phyloP scores from a whole-genome alignment of 306 rosid genomes.

The Boehmeria nivea region DNA sequence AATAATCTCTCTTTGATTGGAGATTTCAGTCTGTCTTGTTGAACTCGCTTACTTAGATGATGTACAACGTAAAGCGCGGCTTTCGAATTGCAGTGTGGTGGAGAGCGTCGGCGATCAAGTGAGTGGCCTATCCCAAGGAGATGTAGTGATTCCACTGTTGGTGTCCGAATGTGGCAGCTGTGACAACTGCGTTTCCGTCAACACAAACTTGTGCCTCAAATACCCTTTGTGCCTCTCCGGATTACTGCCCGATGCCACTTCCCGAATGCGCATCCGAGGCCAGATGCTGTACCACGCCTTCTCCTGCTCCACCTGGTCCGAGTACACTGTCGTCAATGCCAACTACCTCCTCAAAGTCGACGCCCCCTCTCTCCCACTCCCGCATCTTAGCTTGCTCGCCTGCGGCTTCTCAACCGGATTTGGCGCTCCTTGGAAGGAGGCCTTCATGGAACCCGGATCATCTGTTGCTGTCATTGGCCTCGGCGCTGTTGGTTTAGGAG shows the following conservation, averaged over 20 bases:
- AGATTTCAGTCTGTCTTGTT: too few relatives aligned
- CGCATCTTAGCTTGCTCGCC: constrained; percentile 32
- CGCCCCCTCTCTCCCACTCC: not conserved
- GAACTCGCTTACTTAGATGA: too few relatives aligned
- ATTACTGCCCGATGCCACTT: constrained; percentile 22
- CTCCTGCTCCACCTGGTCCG: constrained; percentile 33
- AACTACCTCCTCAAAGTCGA: constrained; percentile 20
- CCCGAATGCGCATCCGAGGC: constrained; percentile 22
- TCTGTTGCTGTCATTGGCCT: constrained; percentile 33
- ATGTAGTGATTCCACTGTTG: constrained; percentile 27
- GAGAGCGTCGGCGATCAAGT: constrained; percentile 31
- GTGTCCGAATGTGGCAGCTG: constrained; percentile 30
- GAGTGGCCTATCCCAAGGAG: constrained; percentile 19
- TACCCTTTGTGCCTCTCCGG: constrained; percentile 11
- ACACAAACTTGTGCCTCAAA: constrained; percentile 27
- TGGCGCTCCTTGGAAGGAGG: constrained; percentile 39
- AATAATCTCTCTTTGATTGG: too few relatives aligned
- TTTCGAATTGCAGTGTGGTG: too few relatives aligned
- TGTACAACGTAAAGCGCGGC: too few relatives aligned
- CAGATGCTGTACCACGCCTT: constrained; percentile 21
- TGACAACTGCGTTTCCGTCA: constrained; percentile 23
- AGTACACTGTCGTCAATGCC: constrained; percentile 26
- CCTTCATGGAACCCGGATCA: constrained; percentile 19
- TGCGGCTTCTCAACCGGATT: constrained; percentile 41
- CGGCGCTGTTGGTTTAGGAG: constrained; percentile 44